Evolutionary conservation across 192 early-diverging fungal species (phyloP).

Genomic region (Linnemannia zychae): DNA sequence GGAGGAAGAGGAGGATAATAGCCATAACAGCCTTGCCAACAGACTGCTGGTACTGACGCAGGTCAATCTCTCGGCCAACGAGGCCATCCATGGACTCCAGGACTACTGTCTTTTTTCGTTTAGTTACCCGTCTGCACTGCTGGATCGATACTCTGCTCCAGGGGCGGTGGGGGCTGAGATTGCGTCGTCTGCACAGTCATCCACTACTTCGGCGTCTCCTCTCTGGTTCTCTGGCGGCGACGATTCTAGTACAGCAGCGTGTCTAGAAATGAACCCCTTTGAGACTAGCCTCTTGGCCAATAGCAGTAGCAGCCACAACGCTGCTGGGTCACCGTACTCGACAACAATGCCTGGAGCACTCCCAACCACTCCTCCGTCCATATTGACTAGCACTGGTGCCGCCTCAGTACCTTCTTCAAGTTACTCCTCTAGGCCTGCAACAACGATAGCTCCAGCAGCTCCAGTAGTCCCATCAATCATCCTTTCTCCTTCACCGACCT

Average conservation of each 20-base stretch:
- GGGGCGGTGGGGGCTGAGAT: background rate
- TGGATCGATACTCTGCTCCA: background rate
- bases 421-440: background rate
- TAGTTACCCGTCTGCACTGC: slow-evolving; percentile 28
- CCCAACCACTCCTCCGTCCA: background rate
- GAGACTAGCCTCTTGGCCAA: background rate
- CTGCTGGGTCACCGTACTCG: background rate
- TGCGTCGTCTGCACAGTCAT: background rate
- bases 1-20: slow-evolving; percentile 19
- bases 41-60: slow-evolving; percentile 22
- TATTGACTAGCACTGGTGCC: background rate
- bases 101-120: slow-evolving; percentile 32
- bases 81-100: slow-evolving; percentile 4
- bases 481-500: background rate
- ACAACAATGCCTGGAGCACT: background rate
- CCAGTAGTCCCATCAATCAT: background rate
- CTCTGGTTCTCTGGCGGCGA: too few relatives aligned
- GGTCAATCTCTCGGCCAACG: slow-evolving; percentile 24
- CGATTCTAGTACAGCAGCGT: background rate
- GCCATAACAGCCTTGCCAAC: slow-evolving; percentile 45
- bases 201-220: background rate
- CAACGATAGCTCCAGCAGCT: background rate
- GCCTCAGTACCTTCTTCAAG: background rate
- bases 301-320: background rate
- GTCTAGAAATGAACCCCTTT: background rate